phyloP scores from a whole-genome alignment of 2,329 filamentous ascomycete species.

The Aspergillus terreus region DNA sequence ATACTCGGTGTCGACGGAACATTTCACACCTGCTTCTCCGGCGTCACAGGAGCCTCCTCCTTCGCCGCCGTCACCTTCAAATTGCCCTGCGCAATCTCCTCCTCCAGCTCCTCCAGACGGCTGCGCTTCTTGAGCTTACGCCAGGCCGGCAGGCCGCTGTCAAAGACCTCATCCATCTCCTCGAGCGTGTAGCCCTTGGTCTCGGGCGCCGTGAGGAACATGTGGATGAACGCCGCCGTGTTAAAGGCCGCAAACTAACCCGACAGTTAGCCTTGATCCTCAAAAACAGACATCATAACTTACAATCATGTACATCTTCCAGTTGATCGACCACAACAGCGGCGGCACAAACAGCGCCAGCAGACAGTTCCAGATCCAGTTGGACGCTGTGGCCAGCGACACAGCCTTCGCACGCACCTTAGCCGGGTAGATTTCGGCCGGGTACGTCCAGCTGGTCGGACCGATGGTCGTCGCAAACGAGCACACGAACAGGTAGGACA shows the following conservation, averaged over 20 bases:
- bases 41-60: background rate
- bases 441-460: conserved; percentile 18
- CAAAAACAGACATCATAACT: background rate
- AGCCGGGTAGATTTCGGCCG: conserved; percentile 16
- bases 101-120: conserved; percentile 13
- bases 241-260: conserved; percentile 18
- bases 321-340: conserved; percentile 17
- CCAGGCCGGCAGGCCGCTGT: conserved; percentile 22
- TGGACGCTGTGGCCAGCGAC: conserved; percentile 15
- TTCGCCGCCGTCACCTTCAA: conserved; percentile 9
- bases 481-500: conserved; percentile 25
- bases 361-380: conserved; percentile 19
- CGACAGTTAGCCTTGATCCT: background rate
- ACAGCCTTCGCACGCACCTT: conserved; percentile 19
- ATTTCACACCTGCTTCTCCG: background rate
- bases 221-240: conserved; percentile 15
- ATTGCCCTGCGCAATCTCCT: conserved; percentile 16
- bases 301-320: conserved; percentile 22
- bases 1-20: too few relatives aligned
- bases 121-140: conserved; percentile 10
- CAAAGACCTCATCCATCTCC: conserved; percentile 28
- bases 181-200: conserved; percentile 17
- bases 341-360: conserved; percentile 17
- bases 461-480: conserved; percentile 24
- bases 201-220: conserved; percentile 17